Base-by-base conservation (phyloP, 495 filamentous ascomycete genomes). In the Talaromyces trachyspermus region DNA sequence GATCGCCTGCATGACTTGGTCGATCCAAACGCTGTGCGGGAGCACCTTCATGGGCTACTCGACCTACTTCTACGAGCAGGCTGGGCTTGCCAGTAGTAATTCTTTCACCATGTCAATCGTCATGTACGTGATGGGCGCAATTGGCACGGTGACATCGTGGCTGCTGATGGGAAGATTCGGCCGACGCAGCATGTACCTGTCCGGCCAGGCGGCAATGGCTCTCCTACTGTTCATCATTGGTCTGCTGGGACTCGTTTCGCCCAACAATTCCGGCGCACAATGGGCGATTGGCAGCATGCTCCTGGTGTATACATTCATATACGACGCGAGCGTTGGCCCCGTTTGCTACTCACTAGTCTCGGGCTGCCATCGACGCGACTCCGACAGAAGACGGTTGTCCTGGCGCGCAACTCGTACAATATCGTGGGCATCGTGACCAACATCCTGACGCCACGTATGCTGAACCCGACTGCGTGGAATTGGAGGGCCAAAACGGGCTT, bases 401-500 rank as follows among this genome's bases (percentile, higher is more conserved):
- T 88, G 2, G 78, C 80, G 0, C 80, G 79, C 2, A 80, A 78
- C 4, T 63, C 72, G 0, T 79, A 86, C 48, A 72, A 75, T 0
- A 49, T 80, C 0, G 57, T 81, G 7, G 76, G 76, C 3, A 81
- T 83, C 33, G 62, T 72, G 8, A 81, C 79, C 66, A 80, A 76
- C 4, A 70, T 86, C n/a, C 74, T 75, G 0, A 79, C 83, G 42
- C 79, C 80, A 1, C 81, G 84, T 49, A 76, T 83, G 73, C 71
- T 86, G 38, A 85, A 84, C 49, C 77, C 79, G 1, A 74, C 81
- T 42, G 65, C 79, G 18, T 81, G 71, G 17, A 76, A 85, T 49
- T 64, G 81, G 64, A 69, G 72, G 42, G 80, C 80, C 2, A 84
- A 86, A 55, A 62, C 81, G 1, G 83, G 81, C 0, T 86, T 85